phyloP scores from a whole-genome alignment of 768 basidiomycete species.

The Psilocybe subaeruginosa region DNA sequence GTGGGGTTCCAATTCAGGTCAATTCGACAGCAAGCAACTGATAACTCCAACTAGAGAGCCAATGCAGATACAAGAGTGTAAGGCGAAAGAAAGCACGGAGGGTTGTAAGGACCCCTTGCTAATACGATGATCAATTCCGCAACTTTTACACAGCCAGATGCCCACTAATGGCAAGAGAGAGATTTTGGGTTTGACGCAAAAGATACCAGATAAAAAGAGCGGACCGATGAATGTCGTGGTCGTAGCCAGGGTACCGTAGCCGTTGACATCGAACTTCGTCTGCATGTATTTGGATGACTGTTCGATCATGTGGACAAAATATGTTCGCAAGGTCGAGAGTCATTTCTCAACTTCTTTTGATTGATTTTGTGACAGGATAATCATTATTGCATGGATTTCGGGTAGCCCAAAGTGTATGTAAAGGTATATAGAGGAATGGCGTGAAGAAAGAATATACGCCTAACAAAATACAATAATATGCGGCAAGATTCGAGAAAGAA shows the following conservation, averaged over 20 bases:
- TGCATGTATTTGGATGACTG: background rate
- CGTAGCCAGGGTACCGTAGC: background rate
- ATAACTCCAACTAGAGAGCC: background rate
- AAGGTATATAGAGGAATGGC: background rate
- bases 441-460: background rate
- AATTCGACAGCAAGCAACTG: background rate
- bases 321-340: background rate
- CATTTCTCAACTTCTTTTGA: background rate
- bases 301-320: constrained; percentile 1
- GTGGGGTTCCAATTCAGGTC: background rate
- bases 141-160: no score
- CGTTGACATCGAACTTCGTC: background rate
- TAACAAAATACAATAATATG: background rate
- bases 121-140: no score
- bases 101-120: no score
- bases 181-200: background rate
- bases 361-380: background rate
- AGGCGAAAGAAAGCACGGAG: background rate
- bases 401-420: background rate
- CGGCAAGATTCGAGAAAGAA: background rate
- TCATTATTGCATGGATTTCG: background rate
- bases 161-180: no score
- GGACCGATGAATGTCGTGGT: constrained; percentile 4
- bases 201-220: background rate
- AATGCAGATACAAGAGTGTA: background rate